Evolutionary conservation across 1,139 yeast species (phyloP).

Genomic region (Suhomyces kunorum): DNA sequence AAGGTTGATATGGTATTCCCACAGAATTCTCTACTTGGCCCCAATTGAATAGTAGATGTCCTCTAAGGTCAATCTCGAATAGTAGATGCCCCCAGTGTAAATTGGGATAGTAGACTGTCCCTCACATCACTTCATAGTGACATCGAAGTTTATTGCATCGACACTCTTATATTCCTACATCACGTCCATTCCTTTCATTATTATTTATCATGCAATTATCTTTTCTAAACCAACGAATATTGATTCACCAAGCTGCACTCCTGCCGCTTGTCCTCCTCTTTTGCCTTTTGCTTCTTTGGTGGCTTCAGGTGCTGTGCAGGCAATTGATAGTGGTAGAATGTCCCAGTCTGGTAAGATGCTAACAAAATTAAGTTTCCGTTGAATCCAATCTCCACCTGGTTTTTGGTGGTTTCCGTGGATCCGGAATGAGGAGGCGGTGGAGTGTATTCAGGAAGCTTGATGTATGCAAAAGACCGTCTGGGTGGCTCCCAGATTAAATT

Average conservation of each 20-base stretch:
- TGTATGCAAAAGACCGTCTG: slow-evolving; percentile 44
- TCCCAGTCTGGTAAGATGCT: slow-evolving; percentile 44
- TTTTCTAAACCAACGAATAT: slow-evolving; percentile 17
- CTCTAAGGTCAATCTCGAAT: no score
- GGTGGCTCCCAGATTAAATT: slow-evolving; percentile 51
- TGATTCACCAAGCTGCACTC: slow-evolving; percentile 36
- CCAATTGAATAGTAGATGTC: no score
- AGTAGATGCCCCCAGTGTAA: no score
- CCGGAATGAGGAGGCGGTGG: slow-evolving; percentile 18
- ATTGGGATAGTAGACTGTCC: no score
- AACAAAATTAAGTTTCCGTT: slow-evolving; percentile 34
- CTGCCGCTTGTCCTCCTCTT: slow-evolving; percentile 26
- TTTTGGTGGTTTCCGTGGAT: slow-evolving; percentile 9
- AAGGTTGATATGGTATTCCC: no score
- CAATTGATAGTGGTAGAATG: slow-evolving; percentile 42
- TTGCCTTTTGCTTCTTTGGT: slow-evolving; percentile 9
- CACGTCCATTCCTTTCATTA: neutral
- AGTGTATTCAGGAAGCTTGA: slow-evolving; percentile 38
- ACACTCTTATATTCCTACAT: neutral
- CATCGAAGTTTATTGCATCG: no score
- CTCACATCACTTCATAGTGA: no score
- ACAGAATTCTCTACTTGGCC: no score
- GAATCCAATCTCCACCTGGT: slow-evolving; percentile 43
- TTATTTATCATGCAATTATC: no score
- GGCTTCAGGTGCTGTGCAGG: slow-evolving; percentile 20